Evolutionary conservation across 2,329 filamentous ascomycete genomes (phyloP), one percentile per base, ranked within the genome.

Genomic region (Sclerotinia subarctica): DNA sequence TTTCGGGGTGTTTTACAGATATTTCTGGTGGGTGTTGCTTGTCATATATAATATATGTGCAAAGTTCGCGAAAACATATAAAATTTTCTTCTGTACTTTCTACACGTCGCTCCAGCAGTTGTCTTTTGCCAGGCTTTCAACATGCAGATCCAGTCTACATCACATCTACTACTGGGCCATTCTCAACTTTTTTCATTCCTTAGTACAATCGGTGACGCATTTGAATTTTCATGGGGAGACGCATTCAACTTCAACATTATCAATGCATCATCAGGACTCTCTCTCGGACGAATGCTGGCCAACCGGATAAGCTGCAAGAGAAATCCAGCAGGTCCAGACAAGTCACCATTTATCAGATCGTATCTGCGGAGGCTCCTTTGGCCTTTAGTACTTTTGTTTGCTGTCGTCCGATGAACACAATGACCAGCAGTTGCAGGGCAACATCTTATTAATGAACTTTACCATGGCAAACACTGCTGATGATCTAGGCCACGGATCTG

Each of bases 361-460:
- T n/a, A n/a, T n/a, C n/a, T n/a, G n/a, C n/a, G n/a, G n/a, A n/a
- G n/a, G n/a, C n/a, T n/a, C n/a, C n/a, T n/a, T n/a, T n/a, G n/a
- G n/a, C n/a, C 47, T 29, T 6, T 32, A 7, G 62, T 49, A 24
- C n/a, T 10, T 64, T 29, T 54, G 11, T 44, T 53, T 46, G 2
- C n/a, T 32, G 13, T 32, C 17, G n/a, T 26, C 24, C 32, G 4
- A 42, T 44, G n/a, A 11, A 35, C 17, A 2, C 7, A n/a, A 42
- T 44, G 8, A 13, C n/a, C 32, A 10, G 38, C 24, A 54, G 21
- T 10, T 54, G n/a, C n/a, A 54, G 10, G 21, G n/a, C 10, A 19
- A 42, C 8, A 44, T 29, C 8, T 13, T 70, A 52, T 49, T 62
- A 54, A 62, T 70, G 17, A 65, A 70, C 54, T 15, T 69, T 19